A percentile compares a stretch with the other conserved stretches of the same genome.
phyloP scores from a whole-genome alignment of 2,329 filamentous ascomycete genomes.

The Coniochaeta sp. region DNA sequence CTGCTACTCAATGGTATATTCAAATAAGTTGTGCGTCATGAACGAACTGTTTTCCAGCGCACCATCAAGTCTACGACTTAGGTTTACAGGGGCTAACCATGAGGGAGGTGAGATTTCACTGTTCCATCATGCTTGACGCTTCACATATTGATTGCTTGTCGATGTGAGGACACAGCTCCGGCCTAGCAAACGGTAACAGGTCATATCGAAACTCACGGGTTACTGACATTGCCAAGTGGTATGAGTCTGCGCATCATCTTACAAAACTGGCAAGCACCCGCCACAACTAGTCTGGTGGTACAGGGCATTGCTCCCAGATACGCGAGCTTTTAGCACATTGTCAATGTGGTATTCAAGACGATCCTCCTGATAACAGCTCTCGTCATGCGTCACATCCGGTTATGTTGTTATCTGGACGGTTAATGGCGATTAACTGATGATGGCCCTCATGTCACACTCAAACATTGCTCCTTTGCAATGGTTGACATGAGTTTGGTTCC shows the following conservation, averaged over 20 bases:
- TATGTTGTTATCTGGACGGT: background rate
- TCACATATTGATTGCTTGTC: background rate
- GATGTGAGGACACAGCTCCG: background rate
- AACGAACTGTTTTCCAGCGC: background rate
- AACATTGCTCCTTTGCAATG: background rate
- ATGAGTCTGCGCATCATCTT: background rate
- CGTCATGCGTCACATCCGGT: background rate
- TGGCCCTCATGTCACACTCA: background rate
- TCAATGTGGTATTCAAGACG: background rate
- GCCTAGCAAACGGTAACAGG: background rate
- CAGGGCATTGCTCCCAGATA: background rate
- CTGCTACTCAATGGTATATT: background rate
- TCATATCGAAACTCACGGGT: background rate
- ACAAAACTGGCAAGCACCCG: background rate
- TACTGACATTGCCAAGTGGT: background rate
- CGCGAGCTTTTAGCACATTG: background rate
- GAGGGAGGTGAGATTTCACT: background rate
- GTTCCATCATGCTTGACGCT: too few species aligned
- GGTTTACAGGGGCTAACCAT: background rate
- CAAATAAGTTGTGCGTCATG: background rate
- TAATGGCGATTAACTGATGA: background rate
- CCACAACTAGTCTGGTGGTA: background rate
- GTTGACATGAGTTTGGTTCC: background rate
- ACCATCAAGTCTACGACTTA: background rate
- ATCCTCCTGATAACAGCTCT: background rate